phyloP scores from a whole-genome alignment of 345 rosid genomes.

The Rhodomyrtus tomentosa region DNA sequence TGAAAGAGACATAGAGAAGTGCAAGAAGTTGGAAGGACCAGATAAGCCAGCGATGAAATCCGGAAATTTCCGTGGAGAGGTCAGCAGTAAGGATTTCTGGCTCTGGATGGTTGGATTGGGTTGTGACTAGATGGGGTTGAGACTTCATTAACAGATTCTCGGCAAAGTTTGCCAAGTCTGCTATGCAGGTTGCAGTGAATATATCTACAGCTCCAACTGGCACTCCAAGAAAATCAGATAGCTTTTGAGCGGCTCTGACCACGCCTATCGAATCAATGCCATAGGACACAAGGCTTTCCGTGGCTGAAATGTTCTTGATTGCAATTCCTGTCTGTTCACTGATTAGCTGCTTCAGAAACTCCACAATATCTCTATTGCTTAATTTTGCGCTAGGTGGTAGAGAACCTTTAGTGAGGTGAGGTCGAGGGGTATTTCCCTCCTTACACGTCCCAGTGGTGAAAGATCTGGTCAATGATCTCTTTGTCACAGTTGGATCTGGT shows the following conservation, averaged over 20 bases:
- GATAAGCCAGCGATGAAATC: conserved; percentile 18
- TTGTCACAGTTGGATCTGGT: conserved; percentile 24
- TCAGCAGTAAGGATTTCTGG: conserved; percentile 18
- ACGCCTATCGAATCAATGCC: conserved; percentile 71
- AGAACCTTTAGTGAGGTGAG: conserved; percentile 5
- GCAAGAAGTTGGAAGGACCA: conserved; percentile 40
- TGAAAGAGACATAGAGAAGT: conserved; percentile 21
- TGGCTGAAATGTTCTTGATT: conserved; percentile 22
- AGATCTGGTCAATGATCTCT: conserved; percentile 21
- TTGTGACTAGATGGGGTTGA: conserved; percentile 19
- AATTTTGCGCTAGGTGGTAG: conserved; percentile 10
- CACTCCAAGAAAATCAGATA: conserved; percentile 49
- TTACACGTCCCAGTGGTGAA: conserved; percentile 40
- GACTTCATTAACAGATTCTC: conserved; percentile 37
- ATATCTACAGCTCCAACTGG: conserved; percentile 66
- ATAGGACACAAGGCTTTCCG: conserved; percentile 44
- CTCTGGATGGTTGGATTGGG: conserved; percentile 14
- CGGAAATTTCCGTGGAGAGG: conserved; percentile 20
- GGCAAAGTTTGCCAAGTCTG: conserved; percentile 51
- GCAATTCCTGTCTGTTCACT: conserved; percentile 45
- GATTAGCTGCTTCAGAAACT: conserved; percentile 33
- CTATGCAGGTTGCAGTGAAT: conserved; percentile 55
- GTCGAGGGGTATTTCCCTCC: conserved; percentile 33
- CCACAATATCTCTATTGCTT: conserved; percentile 31
- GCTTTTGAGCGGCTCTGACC: conserved; percentile 64